Evolutionary conservation across 2,329 filamentous ascomycete species (phyloP).

Genomic region (Fusarium dlaminii): DNA sequence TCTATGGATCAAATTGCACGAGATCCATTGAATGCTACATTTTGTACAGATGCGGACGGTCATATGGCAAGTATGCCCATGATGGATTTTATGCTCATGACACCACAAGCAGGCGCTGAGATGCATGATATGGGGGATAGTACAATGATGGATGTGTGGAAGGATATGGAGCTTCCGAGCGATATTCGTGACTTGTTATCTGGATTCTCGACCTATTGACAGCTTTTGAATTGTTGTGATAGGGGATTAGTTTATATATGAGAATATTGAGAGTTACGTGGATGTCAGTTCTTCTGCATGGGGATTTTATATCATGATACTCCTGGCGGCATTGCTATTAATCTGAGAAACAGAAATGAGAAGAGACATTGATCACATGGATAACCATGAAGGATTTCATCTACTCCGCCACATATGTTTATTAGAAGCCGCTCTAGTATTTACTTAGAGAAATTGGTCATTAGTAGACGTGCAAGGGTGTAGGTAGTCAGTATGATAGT

Average conservation of each 20-base stretch:
- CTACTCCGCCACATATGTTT: too few species aligned
- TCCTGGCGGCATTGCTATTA: fast-evolving
- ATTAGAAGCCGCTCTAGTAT: background rate
- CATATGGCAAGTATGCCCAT: background rate
- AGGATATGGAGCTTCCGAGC: background rate
- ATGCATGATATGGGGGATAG: background rate
- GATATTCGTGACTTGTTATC: background rate
- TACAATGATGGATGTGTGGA: background rate
- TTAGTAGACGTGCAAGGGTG: fast-evolving
- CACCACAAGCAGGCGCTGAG: background rate
- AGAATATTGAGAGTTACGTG: too few species aligned
- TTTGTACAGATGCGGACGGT: background rate
- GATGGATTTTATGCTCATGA: background rate
- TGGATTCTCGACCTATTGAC: background rate
- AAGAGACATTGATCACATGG: background rate
- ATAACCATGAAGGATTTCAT: too few species aligned
- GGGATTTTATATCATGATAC: background rate
- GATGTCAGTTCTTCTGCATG: background rate
- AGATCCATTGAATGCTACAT: background rate
- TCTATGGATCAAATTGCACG: background rate
- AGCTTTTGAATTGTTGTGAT: too few species aligned
- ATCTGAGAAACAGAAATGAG: background rate
- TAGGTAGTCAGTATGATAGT: background rate
- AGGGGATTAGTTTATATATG: too few species aligned
- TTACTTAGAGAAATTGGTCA: background rate